Percentiles rank a stretch among this genome's conserved stretches.
Evolutionary conservation across 179 eudicot species (phyloP).

Genomic region (Actinidia chinensis): DNA sequence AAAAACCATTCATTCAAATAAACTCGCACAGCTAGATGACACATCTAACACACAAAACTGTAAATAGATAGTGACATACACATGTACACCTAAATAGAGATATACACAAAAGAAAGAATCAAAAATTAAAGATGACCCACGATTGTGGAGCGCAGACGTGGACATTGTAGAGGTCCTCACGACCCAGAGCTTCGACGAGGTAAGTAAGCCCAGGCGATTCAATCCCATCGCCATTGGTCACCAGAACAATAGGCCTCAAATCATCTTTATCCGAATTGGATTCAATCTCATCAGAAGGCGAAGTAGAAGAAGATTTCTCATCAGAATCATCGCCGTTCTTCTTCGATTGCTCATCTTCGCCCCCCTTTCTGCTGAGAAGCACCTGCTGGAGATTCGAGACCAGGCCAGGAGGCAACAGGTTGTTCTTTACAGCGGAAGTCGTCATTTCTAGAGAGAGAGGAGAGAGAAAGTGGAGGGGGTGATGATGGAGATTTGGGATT

Average conservation of each 20-base stretch:
- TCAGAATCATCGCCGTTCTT: slow-evolving; percentile 26
- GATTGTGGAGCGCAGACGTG: slow-evolving; percentile 86
- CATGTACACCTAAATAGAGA: neutral
- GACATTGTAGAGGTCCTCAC: slow-evolving; percentile 54
- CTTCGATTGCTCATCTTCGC: slow-evolving; percentile 23
- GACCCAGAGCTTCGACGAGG: slow-evolving; percentile 64
- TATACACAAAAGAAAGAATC: slow-evolving; percentile 3
- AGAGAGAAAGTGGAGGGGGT: neutral
- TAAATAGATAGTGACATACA: neutral
- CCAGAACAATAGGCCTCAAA: slow-evolving; percentile 61
- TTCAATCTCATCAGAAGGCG: slow-evolving; percentile 23
- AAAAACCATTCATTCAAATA: neutral
- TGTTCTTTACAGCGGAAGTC: slow-evolving; percentile 34
- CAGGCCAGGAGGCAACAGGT: slow-evolving; percentile 51
- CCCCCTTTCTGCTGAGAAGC: slow-evolving; percentile 41
- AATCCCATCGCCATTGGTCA: slow-evolving; percentile 80
- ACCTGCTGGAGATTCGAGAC: slow-evolving; percentile 71
- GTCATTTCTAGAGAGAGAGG: slow-evolving; percentile 12
- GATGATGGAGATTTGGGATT: neutral
- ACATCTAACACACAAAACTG: neutral
- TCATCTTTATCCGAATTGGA: slow-evolving; percentile 29
- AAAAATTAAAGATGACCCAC: slow-evolving; percentile 31
- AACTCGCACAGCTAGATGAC: neutral
- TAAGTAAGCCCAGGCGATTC: slow-evolving; percentile 63
- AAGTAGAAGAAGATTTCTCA: slow-evolving; percentile 32